These are phyloP conservation scores for Ophiostoma angusticollis DNA, from an alignment of 2,329 filamentous ascomycete genomes.

Conservation along the genomic window DNA sequence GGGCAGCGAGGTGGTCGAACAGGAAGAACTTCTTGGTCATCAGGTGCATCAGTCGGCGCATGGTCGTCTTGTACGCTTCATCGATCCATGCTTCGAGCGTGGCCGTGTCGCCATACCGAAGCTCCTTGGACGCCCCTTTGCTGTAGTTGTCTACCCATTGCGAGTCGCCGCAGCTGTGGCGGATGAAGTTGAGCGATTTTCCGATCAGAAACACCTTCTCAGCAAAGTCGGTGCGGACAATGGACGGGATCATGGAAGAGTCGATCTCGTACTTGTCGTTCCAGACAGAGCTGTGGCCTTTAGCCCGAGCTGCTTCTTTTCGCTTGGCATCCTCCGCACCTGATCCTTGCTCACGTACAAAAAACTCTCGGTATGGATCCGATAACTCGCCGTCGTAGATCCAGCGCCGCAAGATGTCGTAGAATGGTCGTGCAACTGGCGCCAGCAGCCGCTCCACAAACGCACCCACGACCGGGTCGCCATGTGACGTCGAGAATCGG, in stretches of 20 bases:
- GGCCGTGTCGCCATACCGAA: slow-evolving; percentile 85
- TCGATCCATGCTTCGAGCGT: slow-evolving; percentile 89
- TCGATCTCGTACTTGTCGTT: slow-evolving; percentile 91
- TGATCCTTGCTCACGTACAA: slow-evolving; percentile 71
- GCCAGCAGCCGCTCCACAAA: slow-evolving; percentile 83
- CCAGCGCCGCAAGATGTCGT: slow-evolving; percentile 91
- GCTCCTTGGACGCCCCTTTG: slow-evolving; percentile 79
- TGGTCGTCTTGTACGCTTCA: slow-evolving; percentile 93
- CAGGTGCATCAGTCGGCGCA: slow-evolving; percentile 83
- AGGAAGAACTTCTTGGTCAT: slow-evolving; percentile 94
- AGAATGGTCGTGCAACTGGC: slow-evolving; percentile 87
- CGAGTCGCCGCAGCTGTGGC: slow-evolving; percentile 86
- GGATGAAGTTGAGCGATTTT: slow-evolving; percentile 95
- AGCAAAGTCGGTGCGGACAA: slow-evolving; percentile 85
- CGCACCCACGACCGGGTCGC: slow-evolving; percentile 83
- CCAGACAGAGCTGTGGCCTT: slow-evolving; percentile 81
- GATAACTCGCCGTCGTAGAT: slow-evolving; percentile 96
- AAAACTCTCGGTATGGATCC: slow-evolving; percentile 94
- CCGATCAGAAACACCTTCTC: slow-evolving; percentile 95
- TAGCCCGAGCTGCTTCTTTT: slow-evolving; percentile 30
- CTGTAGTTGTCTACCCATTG: slow-evolving; percentile 94
- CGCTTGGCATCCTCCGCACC: slow-evolving; percentile 28
- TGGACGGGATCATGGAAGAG: slow-evolving; percentile 77
- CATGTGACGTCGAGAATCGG: slow-evolving; percentile 82
- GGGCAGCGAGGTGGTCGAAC: slow-evolving; percentile 78